Evolutionary conservation across 352 stramenopile species (phyloP).

Genomic region (Hyaloperonospora brassicae): DNA sequence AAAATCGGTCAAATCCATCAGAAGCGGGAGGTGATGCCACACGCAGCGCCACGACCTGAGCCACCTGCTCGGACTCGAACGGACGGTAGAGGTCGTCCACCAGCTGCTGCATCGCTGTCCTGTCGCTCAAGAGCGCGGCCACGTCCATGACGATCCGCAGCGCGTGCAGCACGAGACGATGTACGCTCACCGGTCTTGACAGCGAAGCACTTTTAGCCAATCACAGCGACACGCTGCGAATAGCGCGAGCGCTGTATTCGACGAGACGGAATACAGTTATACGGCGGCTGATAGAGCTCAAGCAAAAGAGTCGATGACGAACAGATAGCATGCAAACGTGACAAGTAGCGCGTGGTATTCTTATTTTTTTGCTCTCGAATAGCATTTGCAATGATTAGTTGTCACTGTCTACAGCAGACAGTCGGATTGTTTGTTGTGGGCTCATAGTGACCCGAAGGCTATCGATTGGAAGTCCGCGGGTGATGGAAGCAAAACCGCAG

Average conservation of each 20-base stretch:
- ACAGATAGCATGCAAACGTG: constrained; percentile 5
- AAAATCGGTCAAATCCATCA: neutral
- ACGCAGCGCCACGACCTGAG: constrained; percentile 43
- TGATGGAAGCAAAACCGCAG: neutral
- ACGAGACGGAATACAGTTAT: constrained; percentile 4
- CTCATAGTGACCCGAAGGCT: constrained; percentile 16
- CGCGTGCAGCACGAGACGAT: constrained; percentile 31
- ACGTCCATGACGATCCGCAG: constrained; percentile 35
- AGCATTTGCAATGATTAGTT: constrained; percentile 34
- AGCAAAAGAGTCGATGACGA: constrained; percentile 14
- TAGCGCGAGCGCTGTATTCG: neutral
- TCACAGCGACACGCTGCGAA: no score
- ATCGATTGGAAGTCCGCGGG: constrained; percentile 22
- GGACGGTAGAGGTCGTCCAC: constrained; percentile 32
- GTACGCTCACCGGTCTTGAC: constrained; percentile 9
- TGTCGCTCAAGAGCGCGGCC: constrained; percentile 30
- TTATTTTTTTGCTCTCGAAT: constrained; percentile 19
- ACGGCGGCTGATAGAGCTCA: neutral
- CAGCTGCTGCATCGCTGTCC: constrained; percentile 25
- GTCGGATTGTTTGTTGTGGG: constrained; percentile 24
- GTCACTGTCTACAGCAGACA: constrained; percentile 22
- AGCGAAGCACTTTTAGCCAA: no score
- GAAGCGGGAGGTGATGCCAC: constrained; percentile 13
- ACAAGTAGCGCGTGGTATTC: constrained; percentile 20
- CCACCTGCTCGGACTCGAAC: constrained; percentile 33